Conservation (phyloP, 306 rosid species). For the Alnus glutinosa region DNA sequence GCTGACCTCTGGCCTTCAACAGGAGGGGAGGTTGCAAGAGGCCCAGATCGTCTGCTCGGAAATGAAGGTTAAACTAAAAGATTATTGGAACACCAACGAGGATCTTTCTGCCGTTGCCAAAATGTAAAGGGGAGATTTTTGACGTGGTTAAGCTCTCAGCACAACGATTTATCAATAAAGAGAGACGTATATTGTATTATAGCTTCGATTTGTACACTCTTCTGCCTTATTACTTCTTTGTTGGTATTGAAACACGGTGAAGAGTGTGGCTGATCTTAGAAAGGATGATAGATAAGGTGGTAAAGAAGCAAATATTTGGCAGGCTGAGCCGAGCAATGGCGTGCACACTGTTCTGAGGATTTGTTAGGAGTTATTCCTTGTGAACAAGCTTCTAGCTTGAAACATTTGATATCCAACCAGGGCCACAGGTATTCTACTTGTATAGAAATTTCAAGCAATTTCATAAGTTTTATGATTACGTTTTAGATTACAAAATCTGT, state of each 20-base stretch:
- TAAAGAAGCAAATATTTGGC: background rate
- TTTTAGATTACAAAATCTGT: background rate
- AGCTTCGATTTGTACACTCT: background rate
- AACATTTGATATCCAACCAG: background rate
- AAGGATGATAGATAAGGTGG: background rate
- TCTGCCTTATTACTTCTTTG: conserved; percentile 7
- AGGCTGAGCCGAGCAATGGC: background rate
- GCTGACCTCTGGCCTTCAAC: conserved; percentile 64
- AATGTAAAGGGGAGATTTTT: conserved; percentile 16
- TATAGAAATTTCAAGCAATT: background rate
- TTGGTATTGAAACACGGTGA: background rate
- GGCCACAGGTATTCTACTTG: background rate
- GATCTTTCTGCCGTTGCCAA: conserved; percentile 24
- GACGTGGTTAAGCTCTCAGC: background rate
- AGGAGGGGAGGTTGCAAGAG: conserved; percentile 60
- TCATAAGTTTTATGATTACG: background rate
- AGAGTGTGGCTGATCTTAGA: background rate
- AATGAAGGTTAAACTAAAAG: conserved; percentile 44
- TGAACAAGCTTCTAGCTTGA: background rate
- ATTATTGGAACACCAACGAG: conserved; percentile 23
- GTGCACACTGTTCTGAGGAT: background rate
- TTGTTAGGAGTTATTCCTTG: background rate
- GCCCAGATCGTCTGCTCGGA: conserved; percentile 59
- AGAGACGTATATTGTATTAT: background rate
- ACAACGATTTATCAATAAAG: background rate